Evolutionary conservation across 768 basidiomycete genomes (phyloP).

Genomic region (Pulveroboletus sp.): DNA sequence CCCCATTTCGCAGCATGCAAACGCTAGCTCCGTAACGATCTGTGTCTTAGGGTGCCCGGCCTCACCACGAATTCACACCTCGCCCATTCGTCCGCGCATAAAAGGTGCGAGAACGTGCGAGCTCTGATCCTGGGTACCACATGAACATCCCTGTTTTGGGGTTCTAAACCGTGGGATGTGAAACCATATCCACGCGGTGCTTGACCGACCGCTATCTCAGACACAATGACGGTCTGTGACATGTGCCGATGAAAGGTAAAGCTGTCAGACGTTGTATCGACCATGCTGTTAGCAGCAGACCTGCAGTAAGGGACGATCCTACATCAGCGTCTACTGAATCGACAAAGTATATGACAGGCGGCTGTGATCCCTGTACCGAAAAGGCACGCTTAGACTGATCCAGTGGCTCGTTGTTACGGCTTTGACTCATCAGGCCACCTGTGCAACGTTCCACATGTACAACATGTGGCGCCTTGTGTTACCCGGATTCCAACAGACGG

Average conservation of each 20-base stretch:
- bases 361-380: too few species aligned
- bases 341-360: not conserved
- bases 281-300: too few species aligned
- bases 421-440: not conserved
- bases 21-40: too few species aligned
- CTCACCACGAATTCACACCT: not conserved
- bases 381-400: not conserved
- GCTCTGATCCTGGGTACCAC: not conserved
- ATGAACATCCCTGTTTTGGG: conserved; percentile 1
- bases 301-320: not conserved
- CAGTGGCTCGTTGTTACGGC: not conserved
- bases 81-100: not conserved
- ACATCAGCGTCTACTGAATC: not conserved
- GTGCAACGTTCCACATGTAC: not conserved
- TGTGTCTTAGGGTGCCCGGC: too few species aligned
- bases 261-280: not conserved
- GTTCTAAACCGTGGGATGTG: conserved; percentile 2
- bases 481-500: not conserved
- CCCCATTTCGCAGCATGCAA: not conserved
- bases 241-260: not conserved
- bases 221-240: not conserved
- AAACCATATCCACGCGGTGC: conserved; percentile 3
- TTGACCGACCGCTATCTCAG: not conserved
- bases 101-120: not conserved
- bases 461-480: not conserved